phyloP scores from a whole-genome alignment of 805 yeast genomes.

The baker's yeast (Saccharomyces cerevisiae) region DNA sequence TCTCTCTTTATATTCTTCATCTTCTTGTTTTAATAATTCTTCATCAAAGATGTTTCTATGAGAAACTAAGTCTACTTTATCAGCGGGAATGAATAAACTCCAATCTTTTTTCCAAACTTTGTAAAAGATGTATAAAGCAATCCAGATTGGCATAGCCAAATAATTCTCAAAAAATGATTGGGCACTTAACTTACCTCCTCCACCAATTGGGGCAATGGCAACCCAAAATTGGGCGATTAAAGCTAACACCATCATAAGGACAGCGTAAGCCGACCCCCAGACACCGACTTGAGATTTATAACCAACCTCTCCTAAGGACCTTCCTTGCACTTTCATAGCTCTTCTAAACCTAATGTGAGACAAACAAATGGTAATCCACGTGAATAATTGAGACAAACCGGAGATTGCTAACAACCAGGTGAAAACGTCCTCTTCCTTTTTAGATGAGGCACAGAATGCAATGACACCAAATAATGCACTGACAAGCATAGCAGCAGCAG shows the following conservation, averaged over 20 bases:
- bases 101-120: conserved; percentile 41
- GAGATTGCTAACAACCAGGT: conserved; percentile 57
- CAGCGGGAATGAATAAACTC: conserved; percentile 27
- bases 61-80: conserved; percentile 25
- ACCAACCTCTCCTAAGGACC: conserved; percentile 43
- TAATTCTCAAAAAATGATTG: conserved; percentile 38
- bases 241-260: conserved; percentile 41
- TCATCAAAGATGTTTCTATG: conserved; percentile 30
- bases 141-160: conserved; percentile 40
- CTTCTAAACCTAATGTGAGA: conserved; percentile 51
- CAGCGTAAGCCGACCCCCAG: conserved; percentile 46
- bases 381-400: conserved; percentile 53
- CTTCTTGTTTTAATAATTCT: conserved; percentile 29
- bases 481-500: conserved; percentile 41
- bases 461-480: conserved; percentile 45
- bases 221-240: conserved; percentile 59
- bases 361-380: conserved; percentile 53
- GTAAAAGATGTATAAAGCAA: conserved; percentile 38
- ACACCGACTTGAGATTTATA: conserved; percentile 45
- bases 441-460: conserved; percentile 59
- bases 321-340: conserved; percentile 49
- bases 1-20: conserved; percentile 24
- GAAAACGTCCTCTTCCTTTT: conserved; percentile 50
- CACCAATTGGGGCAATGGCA: conserved; percentile 48
- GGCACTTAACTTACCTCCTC: conserved; percentile 30